Evolutionary conservation across 2,329 filamentous ascomycete species (phyloP), one percentile per base, ranked within the genome.

Genomic region (Cadophora sp.): DNA sequence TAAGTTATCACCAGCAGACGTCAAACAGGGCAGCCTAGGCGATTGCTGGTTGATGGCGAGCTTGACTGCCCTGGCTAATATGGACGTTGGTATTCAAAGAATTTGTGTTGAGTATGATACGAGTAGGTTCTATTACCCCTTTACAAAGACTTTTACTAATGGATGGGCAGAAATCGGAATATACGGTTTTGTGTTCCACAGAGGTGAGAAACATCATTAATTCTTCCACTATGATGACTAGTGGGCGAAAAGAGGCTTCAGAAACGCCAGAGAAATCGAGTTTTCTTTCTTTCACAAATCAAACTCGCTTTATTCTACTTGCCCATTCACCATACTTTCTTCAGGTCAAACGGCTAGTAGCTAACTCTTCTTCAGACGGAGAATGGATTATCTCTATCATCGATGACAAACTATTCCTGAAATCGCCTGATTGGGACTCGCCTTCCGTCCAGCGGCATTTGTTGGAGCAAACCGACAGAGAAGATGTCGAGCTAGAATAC

Each of bases 331-430:
- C 16, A 7, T 37, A 4, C 1, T 8, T 7, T 58, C 55, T 2
- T 8, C 11, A 22, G 26, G n/a, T 40, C 4, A 46, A n/a, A 1
- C 16, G n/a, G 7, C 27, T 40, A 16, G 19, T n/a, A 34, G 40
- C 65, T 63, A 19, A 67, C 29, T n/a, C 3, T 19, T 16, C 22
- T 62, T 7, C 16, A 74, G 93, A 97, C 75, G 93, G 93, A 64
- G 92, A 96, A 79, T 97, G 93, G 94, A 92, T 95, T 66, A 93
- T 94, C 74, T 94, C 92, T 67, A 94, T 97, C 70, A 89, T 97
- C 68, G 94, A 97, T 76, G 94, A 97, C 79, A 97, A 97, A 80
- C 84, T 97, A 2, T 97, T 92, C 77, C 86, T 97, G 22, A 92
- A 90, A 68, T 92, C 92, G 1, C 91, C 92, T 4, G 91, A 92